These are phyloP conservation scores for Musa acuminata DNA, from an alignment of 176 grass and related monocot species.

Conservation along the genomic window DNA sequence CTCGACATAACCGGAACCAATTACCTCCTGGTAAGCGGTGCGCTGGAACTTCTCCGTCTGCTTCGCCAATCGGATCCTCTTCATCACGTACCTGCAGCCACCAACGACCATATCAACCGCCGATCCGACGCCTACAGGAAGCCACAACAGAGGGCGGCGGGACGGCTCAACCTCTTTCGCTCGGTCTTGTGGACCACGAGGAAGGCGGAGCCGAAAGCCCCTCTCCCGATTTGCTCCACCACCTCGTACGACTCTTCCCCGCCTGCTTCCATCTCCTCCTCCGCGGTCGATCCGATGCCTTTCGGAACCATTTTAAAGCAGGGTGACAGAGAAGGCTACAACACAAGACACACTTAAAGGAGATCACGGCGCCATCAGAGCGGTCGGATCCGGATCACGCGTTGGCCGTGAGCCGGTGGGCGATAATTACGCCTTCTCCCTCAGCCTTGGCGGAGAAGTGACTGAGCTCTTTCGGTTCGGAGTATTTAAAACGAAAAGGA, in stretches of 20 bases:
- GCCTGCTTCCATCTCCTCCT: background rate
- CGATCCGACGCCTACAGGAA: background rate
- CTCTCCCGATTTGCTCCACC: conserved; percentile 80
- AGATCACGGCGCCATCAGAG: background rate
- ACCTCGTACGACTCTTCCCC: conserved; percentile 56
- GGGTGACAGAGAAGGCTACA: background rate
- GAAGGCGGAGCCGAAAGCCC: conserved; percentile 61
- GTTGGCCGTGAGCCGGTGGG: background rate
- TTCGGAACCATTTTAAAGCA: background rate
- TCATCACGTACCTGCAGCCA: conserved; percentile 63
- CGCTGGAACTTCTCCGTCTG: conserved; percentile 93
- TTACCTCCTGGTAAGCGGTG: conserved; percentile 83
- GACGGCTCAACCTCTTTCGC: conserved; percentile 36
- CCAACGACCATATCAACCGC: background rate
- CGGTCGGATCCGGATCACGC: background rate
- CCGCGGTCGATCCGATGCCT: background rate
- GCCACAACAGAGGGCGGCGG: background rate
- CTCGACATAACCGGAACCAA: background rate
- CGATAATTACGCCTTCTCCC: background rate
- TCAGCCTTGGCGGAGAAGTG: background rate
- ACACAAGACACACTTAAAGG: background rate
- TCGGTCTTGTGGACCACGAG: conserved; percentile 64
- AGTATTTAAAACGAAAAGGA: background rate
- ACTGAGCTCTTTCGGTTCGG: background rate
- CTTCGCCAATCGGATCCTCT: conserved; percentile 80